Evolutionary conservation across 208 protist genomes (phyloP).

Genomic region (Phytomonas sp.): DNA sequence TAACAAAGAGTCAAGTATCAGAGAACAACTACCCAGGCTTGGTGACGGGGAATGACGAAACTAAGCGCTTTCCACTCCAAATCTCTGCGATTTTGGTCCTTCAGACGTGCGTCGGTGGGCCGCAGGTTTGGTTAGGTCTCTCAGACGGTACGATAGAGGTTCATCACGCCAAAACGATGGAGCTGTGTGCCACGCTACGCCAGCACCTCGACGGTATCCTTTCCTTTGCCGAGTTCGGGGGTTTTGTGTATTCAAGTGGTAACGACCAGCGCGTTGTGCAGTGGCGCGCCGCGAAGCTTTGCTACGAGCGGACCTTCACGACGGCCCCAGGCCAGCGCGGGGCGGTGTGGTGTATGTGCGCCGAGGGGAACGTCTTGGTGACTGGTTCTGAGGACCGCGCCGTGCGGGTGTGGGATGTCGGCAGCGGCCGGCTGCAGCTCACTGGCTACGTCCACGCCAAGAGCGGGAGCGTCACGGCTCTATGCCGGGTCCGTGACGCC

Average conservation of each 20-base stretch:
- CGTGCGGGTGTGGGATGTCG: conserved; percentile 81
- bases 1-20: background rate
- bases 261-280: conserved; percentile 61
- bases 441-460: conserved; percentile 70
- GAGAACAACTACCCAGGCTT: background rate
- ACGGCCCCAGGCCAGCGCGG: conserved; percentile 17
- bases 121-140: conserved; percentile 71
- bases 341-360: conserved; percentile 61
- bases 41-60: background rate
- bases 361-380: conserved; percentile 73
- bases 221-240: conserved; percentile 68
- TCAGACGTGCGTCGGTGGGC: conserved; percentile 16
- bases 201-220: conserved; percentile 59
- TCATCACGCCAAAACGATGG: conserved; percentile 33
- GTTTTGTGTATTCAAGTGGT: conserved; percentile 67
- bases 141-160: conserved; percentile 71
- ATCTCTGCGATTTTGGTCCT: conserved; percentile 28
- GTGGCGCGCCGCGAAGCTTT: conserved; percentile 38
- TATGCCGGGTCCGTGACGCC: conserved; percentile 59
- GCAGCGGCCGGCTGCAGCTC: conserved; percentile 44
- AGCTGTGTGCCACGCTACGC: conserved; percentile 24
- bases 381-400: conserved; percentile 69
- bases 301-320: conserved; percentile 35
- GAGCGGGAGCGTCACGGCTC: conserved; percentile 39
- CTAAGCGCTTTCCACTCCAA: background rate